Percentiles rank a stretch among this genome's conserved stretches.
Evolutionary conservation across 192 early-diverging fungal genomes (phyloP).

Genomic region (Backusella morwellensis): DNA sequence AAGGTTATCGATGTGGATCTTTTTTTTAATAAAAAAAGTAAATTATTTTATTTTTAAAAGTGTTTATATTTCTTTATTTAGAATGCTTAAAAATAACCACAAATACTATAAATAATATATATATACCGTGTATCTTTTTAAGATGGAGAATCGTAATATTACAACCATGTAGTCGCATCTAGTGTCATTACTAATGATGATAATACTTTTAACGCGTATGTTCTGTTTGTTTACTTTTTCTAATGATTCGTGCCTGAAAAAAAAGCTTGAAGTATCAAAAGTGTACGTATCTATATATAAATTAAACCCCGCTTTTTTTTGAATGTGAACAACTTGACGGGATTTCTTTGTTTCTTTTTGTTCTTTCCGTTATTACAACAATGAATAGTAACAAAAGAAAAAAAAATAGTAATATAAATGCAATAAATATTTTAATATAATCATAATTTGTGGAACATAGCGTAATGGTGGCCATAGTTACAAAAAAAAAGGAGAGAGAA

Average conservation of each 20-base stretch:
- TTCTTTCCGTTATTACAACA: neutral
- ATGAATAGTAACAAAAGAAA: neutral
- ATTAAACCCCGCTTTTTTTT: neutral
- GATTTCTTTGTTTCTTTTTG: neutral
- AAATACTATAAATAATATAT: neutral
- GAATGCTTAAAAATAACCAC: neutral
- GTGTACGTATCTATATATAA: neutral
- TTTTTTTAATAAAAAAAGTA: neutral
- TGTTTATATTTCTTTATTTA: neutral
- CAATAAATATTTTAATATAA: neutral
- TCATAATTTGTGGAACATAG: neutral
- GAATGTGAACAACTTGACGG: neutral
- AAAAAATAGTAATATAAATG: neutral
- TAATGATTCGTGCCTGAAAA: neutral
- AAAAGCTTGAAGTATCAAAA: neutral
- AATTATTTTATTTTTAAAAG: neutral
- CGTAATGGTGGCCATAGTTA: neutral
- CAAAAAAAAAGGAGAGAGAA: neutral
- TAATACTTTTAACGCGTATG: neutral
- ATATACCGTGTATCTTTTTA: neutral
- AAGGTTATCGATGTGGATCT: too few relatives aligned
- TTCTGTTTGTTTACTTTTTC: neutral
- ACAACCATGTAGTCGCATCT: neutral
- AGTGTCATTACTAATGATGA: neutral
- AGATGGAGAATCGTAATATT: neutral